Conservation (phyloP, 163 green algal genomes). For the Chlorella variabilis region DNA sequence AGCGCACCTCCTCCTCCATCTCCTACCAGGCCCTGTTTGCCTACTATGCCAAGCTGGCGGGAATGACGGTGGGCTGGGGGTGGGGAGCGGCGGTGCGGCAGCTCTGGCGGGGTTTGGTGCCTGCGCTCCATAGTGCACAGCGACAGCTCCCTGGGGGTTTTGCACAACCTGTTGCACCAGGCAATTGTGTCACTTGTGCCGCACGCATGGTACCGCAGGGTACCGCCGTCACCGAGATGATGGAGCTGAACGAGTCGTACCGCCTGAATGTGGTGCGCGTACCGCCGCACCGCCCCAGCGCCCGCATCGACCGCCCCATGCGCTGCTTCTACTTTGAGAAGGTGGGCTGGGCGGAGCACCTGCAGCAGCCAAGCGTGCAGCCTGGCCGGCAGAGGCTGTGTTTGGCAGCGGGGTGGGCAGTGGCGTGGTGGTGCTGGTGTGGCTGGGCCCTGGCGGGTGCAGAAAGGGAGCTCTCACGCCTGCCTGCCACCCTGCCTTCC, state of each 20-base stretch:
- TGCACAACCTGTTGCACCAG: too few relatives aligned
- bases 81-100: not conserved
- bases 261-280: constrained; percentile 88
- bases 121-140: too few relatives aligned
- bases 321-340: constrained; percentile 82
- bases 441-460: too few relatives aligned
- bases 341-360: constrained; percentile 36
- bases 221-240: constrained; percentile 88
- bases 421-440: not conserved
- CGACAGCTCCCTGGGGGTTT: too few relatives aligned
- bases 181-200: too few relatives aligned
- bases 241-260: constrained; percentile 95
- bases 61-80: constrained; percentile 89
- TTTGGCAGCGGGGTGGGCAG: not conserved
- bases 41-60: constrained; percentile 84
- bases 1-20: constrained; percentile 90
- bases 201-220: constrained; percentile 50
- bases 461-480: too few relatives aligned
- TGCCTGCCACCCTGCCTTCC: too few relatives aligned
- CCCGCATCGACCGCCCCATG: constrained; percentile 85
- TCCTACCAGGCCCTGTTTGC: constrained; percentile 87
- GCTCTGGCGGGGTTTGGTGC: not conserved
- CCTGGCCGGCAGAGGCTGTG: not conserved
- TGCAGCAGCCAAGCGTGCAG: not conserved
- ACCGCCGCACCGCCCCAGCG: constrained; percentile 83